Conservation (phyloP, 2,329 filamentous ascomycete genomes). For the Mycosphaerella sp. region DNA sequence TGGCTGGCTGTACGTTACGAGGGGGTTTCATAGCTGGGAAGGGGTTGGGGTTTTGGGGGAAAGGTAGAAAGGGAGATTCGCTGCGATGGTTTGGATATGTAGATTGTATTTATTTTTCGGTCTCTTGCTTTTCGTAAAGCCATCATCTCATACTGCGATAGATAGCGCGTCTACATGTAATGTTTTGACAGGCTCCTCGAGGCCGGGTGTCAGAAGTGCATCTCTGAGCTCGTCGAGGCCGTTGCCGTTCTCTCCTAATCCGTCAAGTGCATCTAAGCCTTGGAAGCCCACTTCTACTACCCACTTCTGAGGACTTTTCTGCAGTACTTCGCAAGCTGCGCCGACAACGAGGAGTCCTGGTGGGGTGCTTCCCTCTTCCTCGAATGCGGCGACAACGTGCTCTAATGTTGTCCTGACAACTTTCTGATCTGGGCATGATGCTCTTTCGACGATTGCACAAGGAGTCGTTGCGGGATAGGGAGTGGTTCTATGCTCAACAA, state of each 20-base stretch:
- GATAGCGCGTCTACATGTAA: conserved; percentile 2
- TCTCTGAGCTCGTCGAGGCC: conserved; percentile 31
- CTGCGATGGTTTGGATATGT: too few relatives aligned
- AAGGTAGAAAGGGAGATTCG: too few relatives aligned
- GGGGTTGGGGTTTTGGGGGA: too few relatives aligned
- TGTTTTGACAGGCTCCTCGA: conserved; percentile 7
- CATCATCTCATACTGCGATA: neutral
- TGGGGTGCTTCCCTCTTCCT: conserved; percentile 81
- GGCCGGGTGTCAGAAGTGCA: conserved; percentile 24
- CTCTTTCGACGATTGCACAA: conserved; percentile 87
- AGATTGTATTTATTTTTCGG: too few relatives aligned
- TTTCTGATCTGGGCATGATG: conserved; percentile 88
- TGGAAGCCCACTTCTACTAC: conserved; percentile 80
- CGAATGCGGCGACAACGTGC: conserved; percentile 73
- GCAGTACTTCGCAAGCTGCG: conserved; percentile 71
- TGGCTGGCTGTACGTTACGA: too few relatives aligned
- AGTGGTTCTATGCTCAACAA: conserved; percentile 46
- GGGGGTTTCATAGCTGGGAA: too few relatives aligned
- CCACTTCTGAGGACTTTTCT: conserved; percentile 63
- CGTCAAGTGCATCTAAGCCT: conserved; percentile 55
- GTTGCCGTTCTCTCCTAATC: conserved; percentile 27
- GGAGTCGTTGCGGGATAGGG: conserved; percentile 61
- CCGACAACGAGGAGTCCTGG: conserved; percentile 86
- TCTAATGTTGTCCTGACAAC: conserved; percentile 83
- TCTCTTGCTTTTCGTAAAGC: too few relatives aligned